These are phyloP conservation scores for Persicaria maculosa DNA, from an alignment of 148 eudicot species.

Conservation along the genomic window DNA sequence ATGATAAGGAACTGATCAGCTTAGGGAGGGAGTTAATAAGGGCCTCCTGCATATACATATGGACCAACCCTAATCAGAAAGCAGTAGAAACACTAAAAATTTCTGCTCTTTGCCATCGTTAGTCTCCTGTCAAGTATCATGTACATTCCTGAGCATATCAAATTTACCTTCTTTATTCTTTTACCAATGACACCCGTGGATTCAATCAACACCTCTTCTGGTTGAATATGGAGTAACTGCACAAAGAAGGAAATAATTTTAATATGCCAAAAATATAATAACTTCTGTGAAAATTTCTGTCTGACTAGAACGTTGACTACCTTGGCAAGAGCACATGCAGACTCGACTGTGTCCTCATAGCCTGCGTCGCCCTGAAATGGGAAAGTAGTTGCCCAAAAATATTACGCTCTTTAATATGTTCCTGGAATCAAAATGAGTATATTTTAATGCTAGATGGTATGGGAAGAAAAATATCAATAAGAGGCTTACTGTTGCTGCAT, in stretches of 20 bases:
- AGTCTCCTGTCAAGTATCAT: background rate
- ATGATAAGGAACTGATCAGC: constrained; percentile 52
- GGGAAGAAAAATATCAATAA: background rate
- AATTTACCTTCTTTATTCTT: constrained; percentile 84
- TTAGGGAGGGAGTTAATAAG: constrained; percentile 79
- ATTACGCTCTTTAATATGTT: too few relatives aligned
- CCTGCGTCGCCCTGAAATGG: constrained; percentile 85
- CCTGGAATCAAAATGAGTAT: too few relatives aligned
- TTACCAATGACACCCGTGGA: constrained; percentile 98
- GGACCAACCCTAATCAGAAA: background rate
- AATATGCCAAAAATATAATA: background rate
- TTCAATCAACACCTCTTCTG: constrained; percentile 77
- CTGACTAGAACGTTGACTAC: constrained; percentile 21
- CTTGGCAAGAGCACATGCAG: constrained; percentile 70
- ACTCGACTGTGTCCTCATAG: constrained; percentile 83
- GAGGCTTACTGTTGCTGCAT: constrained; percentile 84
- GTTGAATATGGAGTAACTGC: constrained; percentile 62
- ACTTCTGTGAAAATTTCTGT: background rate
- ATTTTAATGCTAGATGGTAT: background rate
- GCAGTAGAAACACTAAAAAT: background rate
- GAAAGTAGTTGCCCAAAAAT: background rate
- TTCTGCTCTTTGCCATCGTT: background rate
- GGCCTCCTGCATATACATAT: constrained; percentile 57
- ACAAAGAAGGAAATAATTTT: constrained; percentile 4
- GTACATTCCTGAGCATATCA: background rate